A percentile compares a stretch with the other conserved stretches of the same genome.
These are phyloP conservation scores for Trichoderma lentiforme DNA, from an alignment of 2,329 filamentous ascomycete species.

Conservation along the genomic window DNA sequence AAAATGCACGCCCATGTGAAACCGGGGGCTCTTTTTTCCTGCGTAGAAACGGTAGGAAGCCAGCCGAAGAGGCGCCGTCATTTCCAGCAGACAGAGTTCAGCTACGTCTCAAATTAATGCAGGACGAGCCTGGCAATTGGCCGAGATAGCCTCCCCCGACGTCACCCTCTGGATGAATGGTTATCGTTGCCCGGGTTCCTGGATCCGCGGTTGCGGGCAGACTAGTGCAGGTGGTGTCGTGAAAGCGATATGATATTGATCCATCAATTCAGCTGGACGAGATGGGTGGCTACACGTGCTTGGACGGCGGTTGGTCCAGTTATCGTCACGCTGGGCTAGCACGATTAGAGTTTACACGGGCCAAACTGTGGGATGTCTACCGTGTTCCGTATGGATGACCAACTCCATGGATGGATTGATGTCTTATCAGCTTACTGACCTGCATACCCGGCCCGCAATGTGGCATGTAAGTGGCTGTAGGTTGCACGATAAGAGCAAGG, in stretches of 20 bases:
- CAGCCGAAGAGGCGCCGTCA: not conserved
- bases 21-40: not conserved
- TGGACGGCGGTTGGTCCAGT: not conserved
- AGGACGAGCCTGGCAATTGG: not conserved
- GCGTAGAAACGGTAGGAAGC: not conserved
- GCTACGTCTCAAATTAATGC: constrained; percentile 7
- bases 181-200: not conserved
- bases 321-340: not conserved
- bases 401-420: not conserved
- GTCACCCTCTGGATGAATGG: not conserved
- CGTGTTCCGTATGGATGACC: not conserved
- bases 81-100: constrained; percentile 7
- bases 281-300: not conserved
- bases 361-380: not conserved
- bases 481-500: not conserved
- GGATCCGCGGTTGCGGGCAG: not conserved
- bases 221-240: not conserved
- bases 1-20: not conserved
- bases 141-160: not conserved
- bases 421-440: not conserved
- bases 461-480: not conserved
- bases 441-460: not conserved
- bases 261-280: not conserved
- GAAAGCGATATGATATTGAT: not conserved
- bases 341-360: not conserved